phyloP scores from a whole-genome alignment of 768 basidiomycete genomes.

The Hericium alpestre region DNA sequence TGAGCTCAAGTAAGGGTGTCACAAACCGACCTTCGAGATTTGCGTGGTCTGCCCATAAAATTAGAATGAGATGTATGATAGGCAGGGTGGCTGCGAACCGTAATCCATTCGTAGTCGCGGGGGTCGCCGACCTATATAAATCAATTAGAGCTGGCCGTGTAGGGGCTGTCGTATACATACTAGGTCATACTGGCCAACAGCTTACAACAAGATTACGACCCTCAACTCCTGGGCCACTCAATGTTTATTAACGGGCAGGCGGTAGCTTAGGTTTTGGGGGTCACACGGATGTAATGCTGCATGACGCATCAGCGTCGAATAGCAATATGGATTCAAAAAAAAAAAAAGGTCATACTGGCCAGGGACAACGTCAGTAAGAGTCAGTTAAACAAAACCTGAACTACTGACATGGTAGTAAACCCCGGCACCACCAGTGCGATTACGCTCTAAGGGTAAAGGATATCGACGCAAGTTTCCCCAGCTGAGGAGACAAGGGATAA shows the following conservation, averaged over 20 bases:
- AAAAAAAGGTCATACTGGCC: constrained; percentile 25
- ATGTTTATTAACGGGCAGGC: no score
- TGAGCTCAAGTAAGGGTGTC: background rate
- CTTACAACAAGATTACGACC: no score
- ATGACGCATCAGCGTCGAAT: no score
- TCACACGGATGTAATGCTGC: no score
- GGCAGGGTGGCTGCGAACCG: constrained; percentile 23
- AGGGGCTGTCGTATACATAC: constrained; percentile 30
- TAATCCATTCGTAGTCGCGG: constrained; percentile 64
- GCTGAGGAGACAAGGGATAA: constrained; percentile 19
- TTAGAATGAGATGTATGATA: background rate
- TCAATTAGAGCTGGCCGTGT: background rate
- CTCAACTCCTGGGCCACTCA: no score
- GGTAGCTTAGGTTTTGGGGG: no score
- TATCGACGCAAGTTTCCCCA: constrained; percentile 65
- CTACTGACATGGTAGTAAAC: constrained; percentile 53
- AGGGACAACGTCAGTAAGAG: background rate
- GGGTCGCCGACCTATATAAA: constrained; percentile 44
- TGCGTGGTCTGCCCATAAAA: constrained; percentile 33
- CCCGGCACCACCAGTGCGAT: constrained; percentile 57
- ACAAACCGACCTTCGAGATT: constrained; percentile 32
- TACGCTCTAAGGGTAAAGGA: constrained; percentile 40
- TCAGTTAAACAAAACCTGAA: constrained; percentile 12
- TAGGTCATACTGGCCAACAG: constrained; percentile 23
- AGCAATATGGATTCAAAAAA: no score